Evolutionary conservation across 2,329 filamentous ascomycete species (phyloP), one percentile per base, ranked within the genome.

Genomic region (Aspergillus sp.): DNA sequence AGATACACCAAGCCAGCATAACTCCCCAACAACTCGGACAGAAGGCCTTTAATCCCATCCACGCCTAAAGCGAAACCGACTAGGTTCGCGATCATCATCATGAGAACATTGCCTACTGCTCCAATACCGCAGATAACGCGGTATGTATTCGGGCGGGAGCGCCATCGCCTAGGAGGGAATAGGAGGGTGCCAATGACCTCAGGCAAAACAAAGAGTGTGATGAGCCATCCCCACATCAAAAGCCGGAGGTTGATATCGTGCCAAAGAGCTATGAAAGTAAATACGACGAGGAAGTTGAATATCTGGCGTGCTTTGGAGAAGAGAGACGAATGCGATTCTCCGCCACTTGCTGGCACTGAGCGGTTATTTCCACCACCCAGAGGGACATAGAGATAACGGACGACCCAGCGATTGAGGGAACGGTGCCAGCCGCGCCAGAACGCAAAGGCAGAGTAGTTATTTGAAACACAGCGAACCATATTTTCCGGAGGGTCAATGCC

Each of bases 351-450:
- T 12, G 40, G 11, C 27, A 8, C 11, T n/a, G 51, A 15, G 30
- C 67, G 24, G 66, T 71, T 66, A 3, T 76, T 77, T 41, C 79
- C 81, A 6, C 95, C 93, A 39, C 95, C 95, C 0, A 99, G 82
- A 0, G 95, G 95, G 4, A 98, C 83, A 75, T 96, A 99, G 62
- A 99, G 86, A 77, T 99, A 99, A 22, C 95, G 87, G 51, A 98
- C 83, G 57, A 95, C 84, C 92, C 93, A 99, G 64, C 92, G 89
- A 77, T 98, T 98, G 80, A 91, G 98, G 62, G 87, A 91, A 52
- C 93, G 88, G 76, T 99, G 95, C 96, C 96, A 99, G 33, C 87
- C 88, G 61, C 95, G 90, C 95, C 95, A 99, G 78, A 99, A 99
- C 19, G 88, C 87, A 41, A 93, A 83, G 0, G 91, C 89, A 63